These are phyloP conservation scores for Conoideocrella luteorostrata DNA, from an alignment of 2,329 filamentous ascomycete genomes.

Conservation along the genomic window DNA sequence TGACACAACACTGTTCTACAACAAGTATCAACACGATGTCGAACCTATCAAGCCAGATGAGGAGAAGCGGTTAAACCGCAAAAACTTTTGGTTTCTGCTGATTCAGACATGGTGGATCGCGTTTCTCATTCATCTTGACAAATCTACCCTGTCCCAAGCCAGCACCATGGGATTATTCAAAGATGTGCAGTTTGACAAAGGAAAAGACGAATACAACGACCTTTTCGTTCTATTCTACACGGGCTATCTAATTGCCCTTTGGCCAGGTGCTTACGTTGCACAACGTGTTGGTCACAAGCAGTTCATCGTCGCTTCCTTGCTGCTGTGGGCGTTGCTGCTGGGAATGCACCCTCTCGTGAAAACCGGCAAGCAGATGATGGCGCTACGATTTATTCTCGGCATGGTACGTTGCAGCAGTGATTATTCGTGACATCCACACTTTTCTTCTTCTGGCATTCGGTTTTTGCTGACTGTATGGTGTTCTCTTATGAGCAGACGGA, in stretches of 20 bases:
- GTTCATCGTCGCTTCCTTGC: constrained; percentile 15
- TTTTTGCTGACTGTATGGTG: no score
- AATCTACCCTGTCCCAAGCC: constrained; percentile 17
- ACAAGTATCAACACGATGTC: constrained; percentile 13
- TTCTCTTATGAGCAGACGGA: no score
- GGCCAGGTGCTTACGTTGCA: constrained; percentile 16
- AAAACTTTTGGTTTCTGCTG: constrained; percentile 19
- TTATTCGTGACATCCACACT: no score
- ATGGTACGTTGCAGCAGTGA: no score
- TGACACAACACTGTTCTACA: constrained; percentile 18
- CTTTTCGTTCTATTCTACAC: constrained; percentile 18
- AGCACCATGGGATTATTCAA: constrained; percentile 20
- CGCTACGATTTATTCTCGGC: constrained; percentile 17
- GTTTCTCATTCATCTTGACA: constrained; percentile 20
- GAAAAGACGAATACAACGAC: constrained; percentile 16
- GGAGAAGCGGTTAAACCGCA: constrained; percentile 11
- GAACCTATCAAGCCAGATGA: constrained; percentile 8
- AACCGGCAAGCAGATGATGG: constrained; percentile 16
- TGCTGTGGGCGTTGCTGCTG: constrained; percentile 18
- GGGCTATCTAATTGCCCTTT: constrained; percentile 18
- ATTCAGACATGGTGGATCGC: constrained; percentile 18
- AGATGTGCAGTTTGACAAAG: constrained; percentile 17
- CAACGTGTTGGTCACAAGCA: constrained; percentile 18
- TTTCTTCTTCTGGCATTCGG: no score
- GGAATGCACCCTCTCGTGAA: constrained; percentile 17